A percentile compares a stretch with the other conserved stretches of the same genome.
These are phyloP conservation scores for Setaria italica DNA, from an alignment of 202 grass and related monocot genomes.

Conservation along the genomic window DNA sequence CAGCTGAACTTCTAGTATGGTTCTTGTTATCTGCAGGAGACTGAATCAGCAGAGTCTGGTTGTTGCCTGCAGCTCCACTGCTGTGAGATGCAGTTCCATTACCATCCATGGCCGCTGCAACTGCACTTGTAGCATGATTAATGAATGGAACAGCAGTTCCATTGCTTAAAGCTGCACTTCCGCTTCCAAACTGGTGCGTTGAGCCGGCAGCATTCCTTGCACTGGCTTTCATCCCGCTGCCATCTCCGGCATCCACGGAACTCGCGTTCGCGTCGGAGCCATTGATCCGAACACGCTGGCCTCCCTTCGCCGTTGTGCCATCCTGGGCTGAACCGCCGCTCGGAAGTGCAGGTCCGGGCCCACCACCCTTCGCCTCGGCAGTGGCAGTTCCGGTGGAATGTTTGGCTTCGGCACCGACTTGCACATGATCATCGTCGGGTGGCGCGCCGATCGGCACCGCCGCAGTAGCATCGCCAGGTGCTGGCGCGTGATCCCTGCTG, in stretches of 20 bases:
- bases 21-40: slow-evolving; percentile 35
- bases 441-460: slow-evolving; percentile 22
- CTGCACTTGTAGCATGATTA: slow-evolving; percentile 44
- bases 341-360: not conserved
- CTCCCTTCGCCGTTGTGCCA: not conserved
- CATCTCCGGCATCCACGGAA: slow-evolving; percentile 40
- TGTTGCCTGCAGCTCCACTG: slow-evolving; percentile 46
- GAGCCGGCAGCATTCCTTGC: slow-evolving; percentile 31
- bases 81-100: slow-evolving; percentile 39
- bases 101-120: slow-evolving; percentile 25
- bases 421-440: slow-evolving; percentile 19
- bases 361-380: not conserved
- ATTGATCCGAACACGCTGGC: slow-evolving; percentile 31
- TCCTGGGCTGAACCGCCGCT: slow-evolving; percentile 7
- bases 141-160: slow-evolving; percentile 25
- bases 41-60: slow-evolving; percentile 42
- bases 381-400: slow-evolving; percentile 5
- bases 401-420: slow-evolving; percentile 14
- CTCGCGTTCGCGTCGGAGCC: slow-evolving; percentile 33
- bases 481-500: not conserved
- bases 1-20: slow-evolving; percentile 45
- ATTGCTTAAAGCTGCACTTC: slow-evolving; percentile 43
- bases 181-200: slow-evolving; percentile 24
- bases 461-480: slow-evolving; percentile 2
- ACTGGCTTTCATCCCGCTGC: slow-evolving; percentile 21